Conservation (phyloP, 179 eudicot species). For the Heliamphora ciliata region DNA sequence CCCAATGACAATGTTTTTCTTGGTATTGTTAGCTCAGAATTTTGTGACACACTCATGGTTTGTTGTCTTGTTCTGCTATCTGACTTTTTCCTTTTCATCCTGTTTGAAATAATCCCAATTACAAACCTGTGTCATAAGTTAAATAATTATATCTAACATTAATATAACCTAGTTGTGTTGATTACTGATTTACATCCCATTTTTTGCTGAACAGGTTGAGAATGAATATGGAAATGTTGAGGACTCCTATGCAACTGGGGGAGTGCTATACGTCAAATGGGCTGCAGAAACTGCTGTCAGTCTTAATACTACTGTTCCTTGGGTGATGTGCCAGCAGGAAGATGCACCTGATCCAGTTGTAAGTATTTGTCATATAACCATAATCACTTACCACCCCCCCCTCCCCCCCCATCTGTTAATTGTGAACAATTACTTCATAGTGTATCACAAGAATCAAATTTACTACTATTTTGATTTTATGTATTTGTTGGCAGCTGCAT, state of each 20-base stretch:
- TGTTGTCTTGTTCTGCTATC: background rate
- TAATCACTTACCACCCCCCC: background rate
- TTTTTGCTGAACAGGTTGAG: constrained; percentile 32
- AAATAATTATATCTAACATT: background rate
- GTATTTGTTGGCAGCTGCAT: background rate
- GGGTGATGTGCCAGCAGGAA: constrained; percentile 46
- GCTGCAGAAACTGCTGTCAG: constrained; percentile 43
- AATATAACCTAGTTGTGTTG: background rate
- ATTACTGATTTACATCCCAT: background rate
- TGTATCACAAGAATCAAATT: background rate
- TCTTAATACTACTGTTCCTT: constrained; percentile 42
- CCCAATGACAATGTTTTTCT: background rate
- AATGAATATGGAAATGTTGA: constrained; percentile 48
- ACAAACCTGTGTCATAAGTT: background rate
- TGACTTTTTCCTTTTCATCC: background rate
- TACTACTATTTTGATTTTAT: background rate
- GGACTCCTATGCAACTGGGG: constrained; percentile 36
- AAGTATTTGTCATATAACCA: constrained; percentile 13
- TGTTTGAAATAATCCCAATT: background rate
- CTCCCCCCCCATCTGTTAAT: background rate
- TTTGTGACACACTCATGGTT: background rate
- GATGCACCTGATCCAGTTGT: constrained; percentile 48
- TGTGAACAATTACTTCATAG: background rate
- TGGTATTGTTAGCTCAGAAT: background rate
- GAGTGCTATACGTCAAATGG: constrained; percentile 41